A percentile compares a stretch with the other conserved stretches of the same genome.
phyloP scores from a whole-genome alignment of 2,329 filamentous ascomycete genomes.

The Diaporthe nobilis region DNA sequence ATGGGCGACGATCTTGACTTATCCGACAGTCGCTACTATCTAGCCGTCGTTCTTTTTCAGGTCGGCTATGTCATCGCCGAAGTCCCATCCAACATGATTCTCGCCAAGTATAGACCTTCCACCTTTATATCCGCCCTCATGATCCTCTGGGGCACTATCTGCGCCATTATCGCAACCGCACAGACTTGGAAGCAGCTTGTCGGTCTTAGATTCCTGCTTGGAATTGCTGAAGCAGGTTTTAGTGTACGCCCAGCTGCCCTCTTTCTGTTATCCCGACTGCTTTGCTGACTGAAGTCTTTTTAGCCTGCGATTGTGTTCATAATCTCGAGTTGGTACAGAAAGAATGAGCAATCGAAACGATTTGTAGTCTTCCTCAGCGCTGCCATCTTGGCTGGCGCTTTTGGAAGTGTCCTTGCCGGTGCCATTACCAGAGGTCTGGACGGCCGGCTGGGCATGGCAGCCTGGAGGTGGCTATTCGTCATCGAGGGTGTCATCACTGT shows the following conservation, averaged over 20 bases:
- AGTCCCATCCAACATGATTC: neutral
- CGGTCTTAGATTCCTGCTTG: neutral
- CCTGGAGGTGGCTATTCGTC: neutral
- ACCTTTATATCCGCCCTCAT: neutral
- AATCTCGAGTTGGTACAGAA: neutral
- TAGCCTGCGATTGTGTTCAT: neutral
- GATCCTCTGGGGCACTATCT: neutral
- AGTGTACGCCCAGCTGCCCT: neutral
- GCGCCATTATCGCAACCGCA: neutral
- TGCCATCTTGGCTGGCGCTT: neutral
- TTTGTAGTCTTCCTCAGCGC: neutral
- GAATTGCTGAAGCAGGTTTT: neutral
- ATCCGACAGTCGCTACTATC: neutral
- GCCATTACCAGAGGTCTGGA: neutral
- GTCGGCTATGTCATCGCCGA: neutral
- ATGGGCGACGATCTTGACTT: neutral
- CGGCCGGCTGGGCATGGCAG: neutral
- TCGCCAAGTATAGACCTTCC: neutral
- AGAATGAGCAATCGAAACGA: neutral
- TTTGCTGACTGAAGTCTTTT: neutral
- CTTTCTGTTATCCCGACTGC: neutral
- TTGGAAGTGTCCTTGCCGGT: neutral
- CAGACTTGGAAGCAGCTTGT: neutral
- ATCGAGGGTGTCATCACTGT: neutral
- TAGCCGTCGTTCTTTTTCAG: neutral